phyloP scores from a whole-genome alignment of 108 stramenopile species.

The Asterionellopsis glacialis region DNA sequence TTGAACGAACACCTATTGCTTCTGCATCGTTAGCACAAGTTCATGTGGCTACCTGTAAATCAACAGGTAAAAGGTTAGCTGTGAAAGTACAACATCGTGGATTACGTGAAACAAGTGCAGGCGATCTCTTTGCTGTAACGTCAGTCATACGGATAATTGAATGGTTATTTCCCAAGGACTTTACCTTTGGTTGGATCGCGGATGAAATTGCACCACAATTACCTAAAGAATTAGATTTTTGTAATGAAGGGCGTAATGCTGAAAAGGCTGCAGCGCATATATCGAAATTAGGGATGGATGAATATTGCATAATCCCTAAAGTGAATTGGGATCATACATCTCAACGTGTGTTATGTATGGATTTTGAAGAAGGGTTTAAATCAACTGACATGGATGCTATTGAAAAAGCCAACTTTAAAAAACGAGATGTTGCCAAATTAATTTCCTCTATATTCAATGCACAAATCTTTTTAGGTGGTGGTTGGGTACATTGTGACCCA shows the following conservation, averaged over 20 bases:
- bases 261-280: conserved; percentile 55
- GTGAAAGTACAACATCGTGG: conserved; percentile 93
- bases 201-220: conserved; percentile 91
- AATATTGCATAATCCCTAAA: conserved; percentile 62
- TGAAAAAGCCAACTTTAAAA: conserved; percentile 42
- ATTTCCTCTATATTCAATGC: conserved; percentile 76
- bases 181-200: conserved; percentile 92
- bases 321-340: conserved; percentile 64
- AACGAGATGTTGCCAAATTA: conserved; percentile 67
- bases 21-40: conserved; percentile 94
- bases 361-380: conserved; percentile 89
- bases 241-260: conserved; percentile 84
- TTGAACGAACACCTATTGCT: conserved; percentile 83
- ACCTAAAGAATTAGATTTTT: conserved; percentile 90
- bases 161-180: conserved; percentile 64
- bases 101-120: conserved; percentile 74
- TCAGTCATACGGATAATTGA: conserved; percentile 66
- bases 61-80: conserved; percentile 69
- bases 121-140: conserved; percentile 81
- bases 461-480: conserved; percentile 58
- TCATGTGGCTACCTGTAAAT: conserved; percentile 61
- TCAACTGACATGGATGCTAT: conserved; percentile 76
- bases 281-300: conserved; percentile 37
- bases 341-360: conserved; percentile 88
- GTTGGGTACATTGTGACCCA: conserved; percentile 89